phyloP scores from a whole-genome alignment of 2,329 filamentous ascomycete genomes.

The Cercospora zeae-maydis region DNA sequence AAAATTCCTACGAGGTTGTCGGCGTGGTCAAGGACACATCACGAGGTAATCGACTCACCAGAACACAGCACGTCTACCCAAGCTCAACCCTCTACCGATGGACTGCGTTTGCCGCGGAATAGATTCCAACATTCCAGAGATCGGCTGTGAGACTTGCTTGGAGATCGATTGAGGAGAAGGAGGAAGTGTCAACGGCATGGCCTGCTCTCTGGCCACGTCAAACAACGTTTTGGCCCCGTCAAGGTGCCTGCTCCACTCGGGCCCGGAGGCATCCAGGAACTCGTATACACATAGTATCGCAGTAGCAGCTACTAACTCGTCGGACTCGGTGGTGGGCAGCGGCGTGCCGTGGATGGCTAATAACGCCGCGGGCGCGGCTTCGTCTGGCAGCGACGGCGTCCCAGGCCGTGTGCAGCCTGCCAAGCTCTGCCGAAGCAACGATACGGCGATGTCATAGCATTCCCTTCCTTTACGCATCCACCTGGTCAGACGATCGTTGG shows the following conservation, averaged over 20 bases:
- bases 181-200: conserved; percentile 46
- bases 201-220: conserved; percentile 52
- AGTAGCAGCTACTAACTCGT: conserved; percentile 62
- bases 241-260: conserved; percentile 62
- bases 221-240: conserved; percentile 63
- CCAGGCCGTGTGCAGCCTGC: conserved; percentile 28
- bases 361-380: conserved; percentile 24
- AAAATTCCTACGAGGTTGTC: conserved; percentile 49
- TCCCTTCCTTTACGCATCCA: conserved; percentile 59
- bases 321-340: conserved; percentile 45
- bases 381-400: conserved; percentile 30
- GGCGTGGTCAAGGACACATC: not conserved
- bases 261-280: conserved; percentile 61
- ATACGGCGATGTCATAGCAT: conserved; percentile 53
- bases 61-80: conserved; percentile 58
- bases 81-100: conserved; percentile 44
- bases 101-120: not conserved
- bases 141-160: conserved; percentile 22
- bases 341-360: conserved; percentile 23
- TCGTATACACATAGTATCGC: conserved; percentile 67
- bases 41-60: conserved; percentile 37
- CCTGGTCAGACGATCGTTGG: not conserved
- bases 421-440: conserved; percentile 34
- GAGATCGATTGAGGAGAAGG: conserved; percentile 36
- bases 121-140: not conserved